Evolutionary conservation across 495 filamentous ascomycete species (phyloP), one percentile per base, ranked within the genome.

Genomic region (Stereocaulon alpinum): DNA sequence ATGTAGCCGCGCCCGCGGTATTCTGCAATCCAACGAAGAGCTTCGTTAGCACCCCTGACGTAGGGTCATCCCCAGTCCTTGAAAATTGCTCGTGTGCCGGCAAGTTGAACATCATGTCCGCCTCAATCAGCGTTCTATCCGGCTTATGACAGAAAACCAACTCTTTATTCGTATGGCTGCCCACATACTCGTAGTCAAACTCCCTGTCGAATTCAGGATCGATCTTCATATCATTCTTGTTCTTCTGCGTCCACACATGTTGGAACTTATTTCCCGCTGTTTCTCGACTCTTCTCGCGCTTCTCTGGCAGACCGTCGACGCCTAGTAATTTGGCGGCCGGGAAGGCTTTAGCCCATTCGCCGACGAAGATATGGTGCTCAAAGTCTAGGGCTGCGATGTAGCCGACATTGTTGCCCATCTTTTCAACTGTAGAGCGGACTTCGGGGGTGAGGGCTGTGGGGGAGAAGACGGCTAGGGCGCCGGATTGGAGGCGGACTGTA

Each of bases 361-460:
- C 83, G 18, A 97, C 67, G 74, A 88, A 90, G 68, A 97, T 87
- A 77, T 98, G 92, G 72, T 97, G 93, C 72, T 96, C 86, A 20
- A 91, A 80, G 68, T 97, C 93, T 20, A 84, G 79, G 5, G 92
- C 91, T 12, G 91, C 79, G 60, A 97, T 82, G 76, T 97, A 96
- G 50, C 76, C 78, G 49, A 98, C 83, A 27, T 83, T 76, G 44
- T 80, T 79, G 56, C 89, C 89, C 24, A 91, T 72, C n/a, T 74
- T 71, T 32, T 76, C 65, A 42, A 95, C 74, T 44, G 81, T 86
- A 53, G 80, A 73, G 60, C 80, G 80, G n/a, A 90, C 85, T 60
- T 88, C 85, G 3, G 83, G 77, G 0, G 91, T 95, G 30, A 96
- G 80, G 17, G 80, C 83, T 30, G 90, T 85, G 32, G 93, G 93